A percentile compares a stretch with the other conserved stretches of the same genome.
Evolutionary conservation across 1,284 basidiomycete species (phyloP).

Genomic region (Paramarasmius palmivorus): DNA sequence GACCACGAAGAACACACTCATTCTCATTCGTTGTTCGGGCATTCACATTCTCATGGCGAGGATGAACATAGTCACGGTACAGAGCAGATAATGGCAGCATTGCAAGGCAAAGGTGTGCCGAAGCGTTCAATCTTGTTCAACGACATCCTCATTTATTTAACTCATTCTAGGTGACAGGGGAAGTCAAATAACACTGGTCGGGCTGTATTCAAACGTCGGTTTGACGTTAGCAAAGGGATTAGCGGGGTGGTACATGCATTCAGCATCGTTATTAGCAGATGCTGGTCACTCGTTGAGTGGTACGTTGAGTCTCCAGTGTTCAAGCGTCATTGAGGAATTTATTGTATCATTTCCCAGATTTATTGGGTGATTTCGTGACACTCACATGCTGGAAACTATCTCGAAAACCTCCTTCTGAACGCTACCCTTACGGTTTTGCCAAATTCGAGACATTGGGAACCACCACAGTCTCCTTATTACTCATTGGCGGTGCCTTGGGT

Average conservation of each 20-base stretch:
- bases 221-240: slow-evolving; percentile 84
- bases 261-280: slow-evolving; percentile 90
- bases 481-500: slow-evolving; percentile 86
- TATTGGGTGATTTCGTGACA: slow-evolving; percentile 91
- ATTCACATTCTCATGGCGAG: slow-evolving; percentile 68
- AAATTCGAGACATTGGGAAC: slow-evolving; percentile 96
- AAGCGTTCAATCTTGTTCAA: slow-evolving; percentile 9
- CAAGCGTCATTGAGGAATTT: slow-evolving; percentile 6
- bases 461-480: slow-evolving; percentile 78
- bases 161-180: slow-evolving; percentile 67
- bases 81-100: slow-evolving; percentile 71
- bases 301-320: slow-evolving; percentile 35
- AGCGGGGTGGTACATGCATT: slow-evolving; percentile 87
- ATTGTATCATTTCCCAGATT: slow-evolving; percentile 43
- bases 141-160: slow-evolving; percentile 7
- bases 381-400: slow-evolving; percentile 91
- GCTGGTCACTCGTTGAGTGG: slow-evolving; percentile 94
- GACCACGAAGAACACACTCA: slow-evolving; percentile 33
- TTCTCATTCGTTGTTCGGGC: slow-evolving; percentile 56
- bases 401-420: slow-evolving; percentile 72
- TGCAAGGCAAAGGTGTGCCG: slow-evolving; percentile 63
- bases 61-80: slow-evolving; percentile 68
- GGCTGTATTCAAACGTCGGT: slow-evolving; percentile 83
- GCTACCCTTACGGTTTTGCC: slow-evolving; percentile 87
- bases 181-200: slow-evolving; percentile 82